Conservation (phyloP, 257 asterid genomes). For the Cruciata laevipes region DNA sequence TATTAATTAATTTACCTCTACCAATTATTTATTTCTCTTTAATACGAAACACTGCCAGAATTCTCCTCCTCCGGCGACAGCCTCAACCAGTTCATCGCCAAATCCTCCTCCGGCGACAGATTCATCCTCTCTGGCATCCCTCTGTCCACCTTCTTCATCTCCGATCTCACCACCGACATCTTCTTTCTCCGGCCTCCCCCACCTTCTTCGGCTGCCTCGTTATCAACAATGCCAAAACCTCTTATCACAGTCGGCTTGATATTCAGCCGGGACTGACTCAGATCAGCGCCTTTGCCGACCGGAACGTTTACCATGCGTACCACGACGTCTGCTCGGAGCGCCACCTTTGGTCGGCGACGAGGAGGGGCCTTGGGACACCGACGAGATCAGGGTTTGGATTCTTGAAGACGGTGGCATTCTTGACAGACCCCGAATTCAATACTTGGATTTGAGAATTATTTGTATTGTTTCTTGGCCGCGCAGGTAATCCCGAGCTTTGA, state of each 20-base stretch:
- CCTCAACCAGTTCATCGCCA: neutral
- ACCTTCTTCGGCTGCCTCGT: neutral
- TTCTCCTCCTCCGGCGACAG: no score
- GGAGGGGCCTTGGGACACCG: neutral
- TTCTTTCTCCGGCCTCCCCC: no score
- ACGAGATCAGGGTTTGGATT: neutral
- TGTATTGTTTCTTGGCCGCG: no score
- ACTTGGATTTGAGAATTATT: no score
- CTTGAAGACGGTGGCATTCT: neutral
- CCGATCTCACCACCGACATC: neutral
- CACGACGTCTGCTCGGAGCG: neutral
- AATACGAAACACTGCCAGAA: no score
- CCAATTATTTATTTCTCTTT: no score
- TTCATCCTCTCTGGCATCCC: neutral
- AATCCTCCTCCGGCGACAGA: neutral
- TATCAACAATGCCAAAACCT: neutral
- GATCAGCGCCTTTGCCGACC: neutral
- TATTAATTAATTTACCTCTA: no score
- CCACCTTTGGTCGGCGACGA: neutral
- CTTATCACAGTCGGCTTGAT: no score
- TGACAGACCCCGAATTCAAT: no score
- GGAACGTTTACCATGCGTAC: neutral
- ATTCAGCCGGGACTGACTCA: no score
- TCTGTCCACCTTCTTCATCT: neutral
- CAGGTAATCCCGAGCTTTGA: no score